Percentiles rank a stretch among this genome's conserved stretches.
Evolutionary conservation across 345 rosid genomes (phyloP).

Genomic region (Euphorbia pulcherrima): DNA sequence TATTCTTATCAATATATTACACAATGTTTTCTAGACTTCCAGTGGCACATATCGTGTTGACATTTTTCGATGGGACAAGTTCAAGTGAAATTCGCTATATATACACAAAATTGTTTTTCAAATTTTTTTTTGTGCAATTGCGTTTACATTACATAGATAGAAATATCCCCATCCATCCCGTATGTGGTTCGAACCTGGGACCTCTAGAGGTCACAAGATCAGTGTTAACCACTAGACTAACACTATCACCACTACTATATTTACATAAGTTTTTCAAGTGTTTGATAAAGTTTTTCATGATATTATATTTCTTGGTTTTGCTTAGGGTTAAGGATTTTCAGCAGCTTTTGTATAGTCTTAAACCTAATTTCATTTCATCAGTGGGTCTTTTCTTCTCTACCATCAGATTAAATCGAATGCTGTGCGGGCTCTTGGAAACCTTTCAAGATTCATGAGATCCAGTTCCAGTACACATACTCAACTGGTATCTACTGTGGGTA

Average conservation of each 20-base stretch:
- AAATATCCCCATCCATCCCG: no score
- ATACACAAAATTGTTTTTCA: no score
- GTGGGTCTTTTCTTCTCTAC: neutral
- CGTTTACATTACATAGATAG: no score
- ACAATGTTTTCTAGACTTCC: neutral
- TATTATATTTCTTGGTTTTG: neutral
- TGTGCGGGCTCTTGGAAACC: conserved; percentile 87
- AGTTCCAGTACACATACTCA: conserved; percentile 28
- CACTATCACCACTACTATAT: no score
- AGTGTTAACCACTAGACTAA: no score
- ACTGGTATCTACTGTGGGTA: conserved; percentile 22
- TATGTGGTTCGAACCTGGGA: no score
- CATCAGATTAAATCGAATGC: conserved; percentile 75
- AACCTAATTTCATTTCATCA: neutral
- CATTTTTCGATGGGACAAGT: neutral
- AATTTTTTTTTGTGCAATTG: no score
- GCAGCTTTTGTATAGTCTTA: neutral
- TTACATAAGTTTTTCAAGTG: neutral
- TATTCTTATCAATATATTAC: neutral
- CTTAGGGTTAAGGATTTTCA: neutral
- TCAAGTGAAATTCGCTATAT: neutral
- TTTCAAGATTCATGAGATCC: conserved; percentile 52
- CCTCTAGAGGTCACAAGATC: no score
- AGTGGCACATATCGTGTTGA: neutral
- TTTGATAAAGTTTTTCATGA: neutral